phyloP scores from a whole-genome alignment of 495 filamentous ascomycete genomes.

The Bacidia rubella region DNA sequence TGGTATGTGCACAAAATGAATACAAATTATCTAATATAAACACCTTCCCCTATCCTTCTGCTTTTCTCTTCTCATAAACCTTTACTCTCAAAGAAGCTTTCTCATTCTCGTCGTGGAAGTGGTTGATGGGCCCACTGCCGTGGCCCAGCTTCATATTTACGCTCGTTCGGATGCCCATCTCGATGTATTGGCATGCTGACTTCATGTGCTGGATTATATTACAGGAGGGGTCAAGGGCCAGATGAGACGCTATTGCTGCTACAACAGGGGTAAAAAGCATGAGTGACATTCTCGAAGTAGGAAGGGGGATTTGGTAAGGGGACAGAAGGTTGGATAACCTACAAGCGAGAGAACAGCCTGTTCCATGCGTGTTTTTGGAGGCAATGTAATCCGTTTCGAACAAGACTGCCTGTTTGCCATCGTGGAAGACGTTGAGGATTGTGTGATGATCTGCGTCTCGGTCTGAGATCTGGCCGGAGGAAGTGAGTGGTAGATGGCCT shows the following conservation, averaged over 20 bases:
- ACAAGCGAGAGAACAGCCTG: slow-evolving; percentile 89
- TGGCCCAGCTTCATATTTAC: slow-evolving; percentile 45
- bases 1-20: background rate
- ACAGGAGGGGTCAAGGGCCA: slow-evolving; percentile 57
- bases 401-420: slow-evolving; percentile 38
- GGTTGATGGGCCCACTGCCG: slow-evolving; percentile 83
- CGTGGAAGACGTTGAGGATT: slow-evolving; percentile 60
- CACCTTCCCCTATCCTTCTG: background rate
- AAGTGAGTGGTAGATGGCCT: slow-evolving; percentile 71
- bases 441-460: slow-evolving; percentile 42
- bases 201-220: slow-evolving; percentile 50
- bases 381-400: slow-evolving; percentile 55
- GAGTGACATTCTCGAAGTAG: background rate
- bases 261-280: slow-evolving; percentile 3
- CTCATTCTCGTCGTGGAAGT: slow-evolving; percentile 48
- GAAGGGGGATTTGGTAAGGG: background rate
- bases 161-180: slow-evolving; percentile 69
- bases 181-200: slow-evolving; percentile 63
- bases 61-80: background rate
- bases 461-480: slow-evolving; percentile 40
- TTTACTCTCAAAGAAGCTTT: background rate
- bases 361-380: slow-evolving; percentile 82
- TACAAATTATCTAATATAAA: background rate
- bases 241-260: slow-evolving; percentile 80
- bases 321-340: slow-evolving; percentile 18